Evolutionary conservation across 345 rosid genomes (phyloP).

Genomic region (Litchi chinensis): DNA sequence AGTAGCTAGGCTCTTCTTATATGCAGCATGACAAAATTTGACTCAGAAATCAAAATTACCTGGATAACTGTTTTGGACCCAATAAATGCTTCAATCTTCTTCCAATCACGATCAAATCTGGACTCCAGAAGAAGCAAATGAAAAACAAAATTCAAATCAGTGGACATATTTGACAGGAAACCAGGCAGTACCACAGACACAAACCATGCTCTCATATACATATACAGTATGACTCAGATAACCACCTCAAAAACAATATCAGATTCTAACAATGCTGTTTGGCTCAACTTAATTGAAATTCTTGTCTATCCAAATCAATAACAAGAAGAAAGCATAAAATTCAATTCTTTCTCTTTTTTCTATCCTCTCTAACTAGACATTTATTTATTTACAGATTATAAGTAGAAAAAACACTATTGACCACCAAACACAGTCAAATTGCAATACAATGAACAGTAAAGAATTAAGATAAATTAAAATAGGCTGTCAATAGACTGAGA

Average conservation of each 20-base stretch:
- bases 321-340: not conserved
- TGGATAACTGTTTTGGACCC: conserved; percentile 94
- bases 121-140: conserved; percentile 8
- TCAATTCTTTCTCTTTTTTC: not conserved
- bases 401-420: not conserved
- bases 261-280: not conserved
- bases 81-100: conserved; percentile 95
- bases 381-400: not conserved
- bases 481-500: not conserved
- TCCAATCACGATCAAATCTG: conserved; percentile 98
- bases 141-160: conserved; percentile 5
- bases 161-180: not conserved
- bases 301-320: not conserved
- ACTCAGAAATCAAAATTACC: conserved; percentile 41
- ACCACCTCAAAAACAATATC: conserved; percentile 1
- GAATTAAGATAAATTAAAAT: not conserved
- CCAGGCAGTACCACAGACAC: not conserved
- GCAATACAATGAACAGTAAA: not conserved
- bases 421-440: not conserved
- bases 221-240: not conserved
- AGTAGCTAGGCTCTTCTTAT: not conserved
- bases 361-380: not conserved
- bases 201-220: not conserved
- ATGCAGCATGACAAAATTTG: not conserved
- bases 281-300: not conserved